Conservation (phyloP, 2,329 filamentous ascomycete genomes). For the Cytospora paraplurivora region DNA sequence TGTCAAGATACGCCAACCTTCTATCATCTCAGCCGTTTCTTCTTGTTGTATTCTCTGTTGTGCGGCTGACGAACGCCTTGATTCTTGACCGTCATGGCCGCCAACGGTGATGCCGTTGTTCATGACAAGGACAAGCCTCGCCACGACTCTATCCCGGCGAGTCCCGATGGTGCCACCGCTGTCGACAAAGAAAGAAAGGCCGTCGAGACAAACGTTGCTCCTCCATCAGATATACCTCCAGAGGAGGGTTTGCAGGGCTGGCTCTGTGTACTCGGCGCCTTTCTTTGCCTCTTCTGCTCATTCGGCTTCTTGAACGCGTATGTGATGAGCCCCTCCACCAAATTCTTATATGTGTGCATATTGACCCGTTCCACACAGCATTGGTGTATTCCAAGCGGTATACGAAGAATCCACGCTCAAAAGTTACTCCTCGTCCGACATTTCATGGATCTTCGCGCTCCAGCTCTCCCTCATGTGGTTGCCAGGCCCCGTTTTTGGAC, state of each 20-base stretch:
- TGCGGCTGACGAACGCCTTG: too few species aligned
- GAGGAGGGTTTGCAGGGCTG: conserved; percentile 28
- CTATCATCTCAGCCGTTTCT: neutral
- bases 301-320: conserved; percentile 30
- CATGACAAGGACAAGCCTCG: neutral
- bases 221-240: conserved; percentile 4
- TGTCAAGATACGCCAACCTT: neutral
- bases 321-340: neutral
- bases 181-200: neutral
- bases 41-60: too few species aligned
- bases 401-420: conserved; percentile 29
- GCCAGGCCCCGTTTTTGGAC: conserved; percentile 30
- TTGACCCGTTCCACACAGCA: neutral
- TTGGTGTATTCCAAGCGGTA: conserved; percentile 31
- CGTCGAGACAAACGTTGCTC: neutral
- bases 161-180: neutral
- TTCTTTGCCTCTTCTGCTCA: conserved; percentile 20
- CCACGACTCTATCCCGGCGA: neutral
- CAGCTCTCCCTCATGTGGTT: conserved; percentile 32
- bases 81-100: too few species aligned
- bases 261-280: conserved; percentile 27
- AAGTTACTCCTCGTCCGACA: conserved; percentile 27
- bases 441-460: conserved; percentile 33
- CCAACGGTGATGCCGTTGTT: too few species aligned
- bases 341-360: neutral